Percentiles rank a stretch among this genome's conserved stretches.
These are phyloP conservation scores for Alloascoidea africana DNA, from an alignment of 805 yeast species.

Conservation along the genomic window DNA sequence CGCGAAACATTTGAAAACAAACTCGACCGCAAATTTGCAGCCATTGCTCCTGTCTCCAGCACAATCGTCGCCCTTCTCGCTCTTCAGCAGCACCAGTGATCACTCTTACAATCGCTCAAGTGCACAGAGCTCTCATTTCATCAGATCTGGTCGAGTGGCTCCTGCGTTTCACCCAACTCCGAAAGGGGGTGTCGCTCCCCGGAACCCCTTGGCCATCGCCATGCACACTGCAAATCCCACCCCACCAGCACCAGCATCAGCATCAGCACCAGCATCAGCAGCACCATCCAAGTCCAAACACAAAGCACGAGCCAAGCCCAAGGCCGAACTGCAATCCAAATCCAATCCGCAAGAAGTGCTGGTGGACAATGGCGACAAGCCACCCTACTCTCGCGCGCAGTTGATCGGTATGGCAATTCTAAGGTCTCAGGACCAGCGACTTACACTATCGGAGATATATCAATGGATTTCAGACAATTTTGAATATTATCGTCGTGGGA, in stretches of 20 bases:
- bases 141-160: too few species aligned
- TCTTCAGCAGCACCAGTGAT: too few species aligned
- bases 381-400: background rate
- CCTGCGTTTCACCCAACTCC: too few species aligned
- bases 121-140: too few species aligned
- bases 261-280: background rate
- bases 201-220: background rate
- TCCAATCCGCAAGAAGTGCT: too few species aligned
- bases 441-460: background rate
- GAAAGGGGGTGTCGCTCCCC: too few species aligned
- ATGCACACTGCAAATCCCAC: background rate
- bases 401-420: background rate
- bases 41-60: too few species aligned
- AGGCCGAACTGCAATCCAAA: too few species aligned
- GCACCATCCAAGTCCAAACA: background rate
- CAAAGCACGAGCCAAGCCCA: too few species aligned
- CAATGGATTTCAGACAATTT: background rate
- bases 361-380: background rate
- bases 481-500: background rate
- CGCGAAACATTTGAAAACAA: too few species aligned
- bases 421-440: background rate
- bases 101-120: slow-evolving; percentile 1
- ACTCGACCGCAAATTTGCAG: too few species aligned
- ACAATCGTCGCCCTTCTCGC: too few species aligned
- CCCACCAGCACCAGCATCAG: background rate